A percentile compares a stretch with the other conserved stretches of the same genome.
phyloP scores from a whole-genome alignment of 176 grass and related monocot species.

The Oryza meyeriana region DNA sequence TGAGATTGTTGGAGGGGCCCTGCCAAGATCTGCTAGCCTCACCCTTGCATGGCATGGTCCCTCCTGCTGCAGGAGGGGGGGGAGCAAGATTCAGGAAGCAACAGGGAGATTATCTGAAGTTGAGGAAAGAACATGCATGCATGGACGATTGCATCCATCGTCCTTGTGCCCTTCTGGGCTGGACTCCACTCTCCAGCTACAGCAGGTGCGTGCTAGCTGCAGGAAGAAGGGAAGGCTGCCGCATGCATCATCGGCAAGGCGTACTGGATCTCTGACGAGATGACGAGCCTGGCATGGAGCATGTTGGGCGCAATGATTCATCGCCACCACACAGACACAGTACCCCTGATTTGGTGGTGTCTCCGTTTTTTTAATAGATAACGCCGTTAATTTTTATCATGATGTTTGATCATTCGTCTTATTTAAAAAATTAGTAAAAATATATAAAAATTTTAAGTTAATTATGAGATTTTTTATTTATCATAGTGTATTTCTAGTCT shows the following conservation, averaged over 20 bases:
- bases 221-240: not conserved
- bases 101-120: not conserved
- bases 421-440: too few species aligned
- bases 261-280: too few species aligned
- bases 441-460: too few species aligned
- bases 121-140: not conserved
- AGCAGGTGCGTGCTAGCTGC: not conserved
- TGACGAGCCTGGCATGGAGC: too few species aligned
- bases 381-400: too few species aligned
- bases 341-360: too few species aligned
- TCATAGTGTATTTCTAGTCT: too few species aligned
- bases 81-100: not conserved
- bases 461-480: too few species aligned
- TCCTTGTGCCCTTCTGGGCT: not conserved
- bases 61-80: not conserved
- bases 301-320: too few species aligned
- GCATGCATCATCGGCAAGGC: not conserved
- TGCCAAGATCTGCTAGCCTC: not conserved
- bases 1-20: not conserved
- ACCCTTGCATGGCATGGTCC: not conserved
- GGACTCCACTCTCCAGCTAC: not conserved
- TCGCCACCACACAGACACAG: too few species aligned
- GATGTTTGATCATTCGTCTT: too few species aligned
- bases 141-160: not conserved
- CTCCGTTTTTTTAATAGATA: too few species aligned